Base-by-base conservation (phyloP, 2,329 filamentous ascomycete genomes). In the Arthrinium puccinioides region DNA sequence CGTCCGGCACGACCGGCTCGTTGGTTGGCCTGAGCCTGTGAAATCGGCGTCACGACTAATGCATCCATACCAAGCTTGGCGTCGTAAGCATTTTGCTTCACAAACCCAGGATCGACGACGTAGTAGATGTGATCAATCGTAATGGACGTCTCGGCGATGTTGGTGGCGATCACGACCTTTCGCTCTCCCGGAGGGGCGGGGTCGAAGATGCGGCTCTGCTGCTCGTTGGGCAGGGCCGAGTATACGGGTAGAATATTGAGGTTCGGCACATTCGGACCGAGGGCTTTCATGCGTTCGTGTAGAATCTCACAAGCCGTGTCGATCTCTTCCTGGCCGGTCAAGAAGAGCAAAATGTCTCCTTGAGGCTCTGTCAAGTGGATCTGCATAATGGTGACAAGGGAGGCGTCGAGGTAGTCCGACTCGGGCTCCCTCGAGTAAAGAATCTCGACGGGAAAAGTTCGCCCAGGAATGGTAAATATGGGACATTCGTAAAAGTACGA, bases 111-210 rank as follows among this genome's bases (percentile, higher is more conserved):
- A 52, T 98, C 92, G 13, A 98, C 82, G 14, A 98, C 94, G 55
- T 94, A 97, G 65, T 90, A 96, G 47, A 98, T 95, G 33, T 90
- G 85, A 56, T 98, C 92, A 46, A 98, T 97, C 0, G 92, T 98
- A 54, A 98, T 92, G 38, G 87, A 95, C 0, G 92, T 98, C 57
- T 98, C 92, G 1, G 92, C 92, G 53, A 98, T 98, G 51, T 98
- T 98, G 24, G 92, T 98, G 3, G 92, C 92, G 55, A 98, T 94
- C 41, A 98, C 87, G 2, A 97, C 88, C 61, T 98, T 98, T 39
- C 92, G 76, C 37, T 77, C 80, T 13, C 90, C 90, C 1, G 82
- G 72, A 0, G 90, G 87, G 1, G 92, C 86, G 3, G 90, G 89
- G 21, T 98, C 92, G 55, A 98, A 98, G 44, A 98, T 96, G 40